Base-by-base conservation (phyloP, 768 basidiomycete species). In the Suillus ampliporus region DNA sequence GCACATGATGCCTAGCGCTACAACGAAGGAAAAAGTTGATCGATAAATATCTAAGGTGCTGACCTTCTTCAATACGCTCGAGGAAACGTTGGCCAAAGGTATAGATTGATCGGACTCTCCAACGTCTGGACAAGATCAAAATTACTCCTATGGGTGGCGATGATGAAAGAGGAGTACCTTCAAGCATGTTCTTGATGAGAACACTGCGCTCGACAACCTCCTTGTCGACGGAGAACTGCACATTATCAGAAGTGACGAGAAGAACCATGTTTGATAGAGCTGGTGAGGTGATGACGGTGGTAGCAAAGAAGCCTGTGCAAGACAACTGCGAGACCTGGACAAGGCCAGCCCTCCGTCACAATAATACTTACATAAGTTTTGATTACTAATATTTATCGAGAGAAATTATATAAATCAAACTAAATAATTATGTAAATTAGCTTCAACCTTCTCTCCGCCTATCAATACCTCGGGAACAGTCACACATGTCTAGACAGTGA, bases 111-210 rank as follows among this genome's bases (percentile, higher is more conserved):
- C 94, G 65, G 88, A 89, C 79, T 97, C 96, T 69, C 94, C 95
- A 60, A 97, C 90, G 79, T 98, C 95, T 97, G 69, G 61, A 66
- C 52, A 34, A 43, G 43, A 37, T 35, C 54, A 37, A 51, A 47
- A 61, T 54, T 35, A 26, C 56, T 35, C 62, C 31, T 48, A 41
- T 47, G 38, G 43, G 43, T 21, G 50, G 6, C 9, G 41, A 7
- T 10, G 38, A 58, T 40, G 44, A 64, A 57, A 57, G 61, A 56
- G 41, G 58, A 62, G 62, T 43, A 94, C 97, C 97, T 80, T 99
- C 97, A 58, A 99, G 91, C 97, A 99, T 98, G 84, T 97, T 97
- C 85, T 97, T 97, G 79, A 99, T 97, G 70, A 99, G 87, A 11
- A 97, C 95, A 65, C 89, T 91, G 76, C 97, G 92, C 81, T 96